A percentile compares a stretch with the other conserved stretches of the same genome.
phyloP scores from a whole-genome alignment of 2,329 filamentous ascomycete species.

The Dryadomyces sulphureus region DNA sequence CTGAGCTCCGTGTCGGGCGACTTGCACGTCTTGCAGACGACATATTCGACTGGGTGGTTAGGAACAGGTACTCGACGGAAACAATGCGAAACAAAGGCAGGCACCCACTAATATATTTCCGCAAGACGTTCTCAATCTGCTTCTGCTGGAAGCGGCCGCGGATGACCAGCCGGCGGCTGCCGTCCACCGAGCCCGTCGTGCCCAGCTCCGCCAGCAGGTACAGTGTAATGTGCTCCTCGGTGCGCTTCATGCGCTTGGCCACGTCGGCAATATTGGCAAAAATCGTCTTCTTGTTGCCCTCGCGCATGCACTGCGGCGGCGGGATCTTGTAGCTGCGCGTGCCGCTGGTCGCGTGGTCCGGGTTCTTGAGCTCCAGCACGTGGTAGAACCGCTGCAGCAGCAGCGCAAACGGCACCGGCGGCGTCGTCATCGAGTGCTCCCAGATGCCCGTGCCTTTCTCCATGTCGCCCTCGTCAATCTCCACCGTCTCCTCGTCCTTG shows the following conservation, averaged over 20 bases:
- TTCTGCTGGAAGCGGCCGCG: constrained; percentile 96
- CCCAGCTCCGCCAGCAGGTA: constrained; percentile 97
- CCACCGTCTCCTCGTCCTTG: constrained; percentile 45
- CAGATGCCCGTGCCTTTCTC: constrained; percentile 82
- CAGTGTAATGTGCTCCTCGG: constrained; percentile 91
- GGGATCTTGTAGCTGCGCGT: constrained; percentile 98
- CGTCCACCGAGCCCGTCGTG: constrained; percentile 91
- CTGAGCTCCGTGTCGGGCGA: constrained; percentile 89
- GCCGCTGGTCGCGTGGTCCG: constrained; percentile 79
- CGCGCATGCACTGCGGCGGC: constrained; percentile 92
- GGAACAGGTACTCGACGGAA: constrained; percentile 7
- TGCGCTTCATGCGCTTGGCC: constrained; percentile 98
- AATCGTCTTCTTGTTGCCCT: constrained; percentile 99
- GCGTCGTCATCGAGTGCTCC: constrained; percentile 62
- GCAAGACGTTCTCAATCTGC: constrained; percentile 92
- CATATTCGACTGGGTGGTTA: constrained; percentile 62
- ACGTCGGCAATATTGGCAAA: constrained; percentile 99
- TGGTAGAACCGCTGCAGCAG: constrained; percentile 89
- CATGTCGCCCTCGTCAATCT: constrained; percentile 54
- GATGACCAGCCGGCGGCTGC: constrained; percentile 84
- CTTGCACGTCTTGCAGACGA: constrained; percentile 97
- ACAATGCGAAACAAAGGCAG: constrained; percentile 12
- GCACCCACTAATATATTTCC: constrained; percentile 75
- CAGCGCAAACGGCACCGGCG: constrained; percentile 67
- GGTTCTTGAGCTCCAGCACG: constrained; percentile 89